Evolutionary conservation across 2,329 filamentous ascomycete species (phyloP).

Genomic region (Pseudogymnoascus sp.): DNA sequence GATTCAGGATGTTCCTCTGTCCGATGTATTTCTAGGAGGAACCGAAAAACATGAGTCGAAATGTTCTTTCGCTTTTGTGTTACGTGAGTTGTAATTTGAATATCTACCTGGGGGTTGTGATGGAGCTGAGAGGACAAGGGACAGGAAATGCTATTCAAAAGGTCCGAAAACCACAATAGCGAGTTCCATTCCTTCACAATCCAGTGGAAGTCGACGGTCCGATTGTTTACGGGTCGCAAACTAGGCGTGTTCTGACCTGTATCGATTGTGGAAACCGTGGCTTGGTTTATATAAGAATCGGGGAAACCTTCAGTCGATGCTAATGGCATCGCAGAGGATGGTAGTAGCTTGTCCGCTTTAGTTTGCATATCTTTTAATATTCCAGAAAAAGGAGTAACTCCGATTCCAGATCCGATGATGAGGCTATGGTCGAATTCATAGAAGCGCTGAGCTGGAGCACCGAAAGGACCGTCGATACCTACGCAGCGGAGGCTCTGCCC

Average conservation of each 20-base stretch:
- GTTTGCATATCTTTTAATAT: constrained; percentile 48
- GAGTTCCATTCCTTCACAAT: constrained; percentile 50
- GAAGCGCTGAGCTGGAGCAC: constrained; percentile 50
- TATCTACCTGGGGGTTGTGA: constrained; percentile 39
- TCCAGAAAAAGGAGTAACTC: constrained; percentile 50
- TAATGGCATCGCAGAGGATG: constrained; percentile 20
- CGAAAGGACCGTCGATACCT: constrained; percentile 50
- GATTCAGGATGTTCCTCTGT: constrained; percentile 44
- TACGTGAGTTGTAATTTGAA: constrained; percentile 49
- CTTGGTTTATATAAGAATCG: no score
- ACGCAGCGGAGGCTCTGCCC: constrained; percentile 34
- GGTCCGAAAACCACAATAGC: constrained; percentile 49
- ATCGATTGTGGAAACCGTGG: no score
- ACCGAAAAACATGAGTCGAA: constrained; percentile 47
- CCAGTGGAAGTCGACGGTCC: constrained; percentile 53
- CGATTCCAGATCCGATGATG: constrained; percentile 50
- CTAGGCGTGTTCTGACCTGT: neutral
- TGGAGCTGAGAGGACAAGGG: constrained; percentile 34
- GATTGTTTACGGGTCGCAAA: constrained; percentile 26
- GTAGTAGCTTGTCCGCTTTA: constrained; percentile 31
- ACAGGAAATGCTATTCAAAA: constrained; percentile 40
- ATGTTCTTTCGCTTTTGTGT: constrained; percentile 47
- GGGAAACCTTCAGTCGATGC: no score
- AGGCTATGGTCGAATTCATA: constrained; percentile 50
- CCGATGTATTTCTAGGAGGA: constrained; percentile 49